Base-by-base conservation (phyloP, 805 yeast species). In the Yarrowia yakushimensis region DNA sequence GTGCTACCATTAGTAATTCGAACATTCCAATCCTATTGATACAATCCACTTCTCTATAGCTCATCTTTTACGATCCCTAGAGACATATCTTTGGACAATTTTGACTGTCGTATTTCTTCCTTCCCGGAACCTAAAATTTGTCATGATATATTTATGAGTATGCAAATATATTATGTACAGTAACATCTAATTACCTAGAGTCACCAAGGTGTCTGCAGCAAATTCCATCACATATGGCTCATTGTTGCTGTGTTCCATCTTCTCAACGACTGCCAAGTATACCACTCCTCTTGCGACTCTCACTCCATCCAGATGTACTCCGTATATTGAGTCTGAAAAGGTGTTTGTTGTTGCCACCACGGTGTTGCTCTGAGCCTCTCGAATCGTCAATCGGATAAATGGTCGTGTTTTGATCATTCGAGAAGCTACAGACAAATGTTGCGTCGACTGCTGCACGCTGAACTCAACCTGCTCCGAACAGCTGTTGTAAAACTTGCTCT, bases 261-360 rank as follows among this genome's bases (percentile, higher is more conserved):
- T 52, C 25, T 52, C 59, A 6, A 52, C 13, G 13, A 25, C 23
- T 8, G 59, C 59, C 39, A 34, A 8, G 13, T 52, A 52, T 8
- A 22, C 20, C 20, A 34, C 3, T 12, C 59, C 59, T 17, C 59
- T 23, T 5, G 22, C 23, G 13, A 52, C 39, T 2, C 28, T 23
- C 12, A 52, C 59, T 8, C 39, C 39, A 15, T 52, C 59, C 12
- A 52, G 13, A 52, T 52, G 59, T 7, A 52, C 42, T 2, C 59
- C 59, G 18, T 52, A 52, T 13, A 52, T 52, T 8, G 59, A 52
- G 43, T 52, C 59, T 7, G 59, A 52, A 25, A 52, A 52, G 8
- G 59, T 34, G 15, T 30, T 18, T 2, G 59, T 52, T 0, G 59
- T 34, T 0, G 43, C 59, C 3, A 48, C 55, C 23, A 34, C 59